These are phyloP conservation scores for Penicillium chermesinum DNA, from an alignment of 495 filamentous ascomycete genomes.

Conservation along the genomic window DNA sequence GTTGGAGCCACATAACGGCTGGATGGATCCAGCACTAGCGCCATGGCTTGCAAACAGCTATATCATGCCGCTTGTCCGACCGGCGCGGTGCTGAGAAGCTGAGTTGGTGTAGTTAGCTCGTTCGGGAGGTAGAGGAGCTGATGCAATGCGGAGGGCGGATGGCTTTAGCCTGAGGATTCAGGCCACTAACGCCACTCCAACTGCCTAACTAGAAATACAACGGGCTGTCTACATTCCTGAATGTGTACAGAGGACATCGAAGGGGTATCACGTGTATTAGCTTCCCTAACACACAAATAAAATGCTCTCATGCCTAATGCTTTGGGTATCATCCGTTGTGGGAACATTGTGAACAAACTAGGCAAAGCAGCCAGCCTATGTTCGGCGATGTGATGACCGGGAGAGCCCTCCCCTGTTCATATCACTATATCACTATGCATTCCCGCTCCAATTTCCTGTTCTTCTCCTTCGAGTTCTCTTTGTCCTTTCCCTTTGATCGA, in stretches of 20 bases:
- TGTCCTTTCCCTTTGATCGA: conserved; percentile 25
- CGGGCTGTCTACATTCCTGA: no score
- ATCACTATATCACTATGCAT: conserved; percentile 55
- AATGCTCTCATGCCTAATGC: conserved; percentile 9
- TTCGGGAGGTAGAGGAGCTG: conserved; percentile 6
- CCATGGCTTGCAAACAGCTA: conserved; percentile 31
- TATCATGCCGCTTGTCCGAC: conserved; percentile 29
- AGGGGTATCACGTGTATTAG: no score
- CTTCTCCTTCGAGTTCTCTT: conserved; percentile 43
- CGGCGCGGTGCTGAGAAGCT: conserved; percentile 1
- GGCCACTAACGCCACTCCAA: not conserved
- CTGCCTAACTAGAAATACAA: no score
- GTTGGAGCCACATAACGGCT: conserved; percentile 51
- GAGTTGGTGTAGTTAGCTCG: no score
- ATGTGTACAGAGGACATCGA: no score
- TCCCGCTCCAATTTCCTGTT: conserved; percentile 61
- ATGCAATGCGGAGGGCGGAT: conserved; percentile 19
- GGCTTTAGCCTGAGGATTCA: conserved; percentile 9
- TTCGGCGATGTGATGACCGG: not conserved
- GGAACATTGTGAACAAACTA: conserved; percentile 10
- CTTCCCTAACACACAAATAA: no score
- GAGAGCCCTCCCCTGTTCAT: not conserved
- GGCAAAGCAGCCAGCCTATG: conserved; percentile 33
- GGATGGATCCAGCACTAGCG: conserved; percentile 47
- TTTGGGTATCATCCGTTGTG: conserved; percentile 22